phyloP scores from a whole-genome alignment of 2,329 filamentous ascomycete genomes.

The Juglanconis sp. region DNA sequence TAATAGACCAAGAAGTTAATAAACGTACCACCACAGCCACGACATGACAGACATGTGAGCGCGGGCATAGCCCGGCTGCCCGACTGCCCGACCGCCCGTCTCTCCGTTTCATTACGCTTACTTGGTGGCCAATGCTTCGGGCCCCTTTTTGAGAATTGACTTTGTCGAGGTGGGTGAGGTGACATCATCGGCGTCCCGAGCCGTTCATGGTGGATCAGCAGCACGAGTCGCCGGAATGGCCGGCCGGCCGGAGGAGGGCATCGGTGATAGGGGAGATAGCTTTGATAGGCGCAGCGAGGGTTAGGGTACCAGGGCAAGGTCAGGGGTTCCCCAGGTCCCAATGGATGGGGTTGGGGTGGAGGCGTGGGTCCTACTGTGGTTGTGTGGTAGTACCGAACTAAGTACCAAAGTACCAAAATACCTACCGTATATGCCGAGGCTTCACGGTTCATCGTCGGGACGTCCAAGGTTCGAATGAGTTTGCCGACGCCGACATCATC shows the following conservation, averaged over 20 bases:
- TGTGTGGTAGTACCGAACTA: too few relatives aligned
- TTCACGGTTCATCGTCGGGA: neutral
- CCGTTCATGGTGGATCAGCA: neutral
- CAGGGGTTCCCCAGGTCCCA: neutral
- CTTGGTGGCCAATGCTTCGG: neutral
- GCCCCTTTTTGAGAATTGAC: neutral
- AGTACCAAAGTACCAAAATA: too few relatives aligned
- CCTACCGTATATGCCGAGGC: neutral
- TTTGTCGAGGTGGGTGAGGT: neutral
- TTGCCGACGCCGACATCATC: neutral
- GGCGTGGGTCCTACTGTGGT: too few relatives aligned
- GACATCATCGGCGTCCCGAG: conserved; percentile 2
- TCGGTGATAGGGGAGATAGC: too few relatives aligned
- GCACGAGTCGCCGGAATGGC: neutral
- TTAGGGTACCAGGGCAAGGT: neutral
- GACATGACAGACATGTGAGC: neutral
- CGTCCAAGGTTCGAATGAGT: neutral
- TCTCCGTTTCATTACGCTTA: conserved; percentile 6
- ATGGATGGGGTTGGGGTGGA: neutral
- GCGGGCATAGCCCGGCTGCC: neutral
- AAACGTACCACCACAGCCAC: neutral
- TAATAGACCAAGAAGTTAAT: neutral
- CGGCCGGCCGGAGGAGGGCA: too few relatives aligned
- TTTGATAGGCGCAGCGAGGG: neutral
- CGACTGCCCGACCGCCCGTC: neutral